phyloP scores from a whole-genome alignment of 306 rosid genomes.

The Cyamopsis tetragonoloba region DNA sequence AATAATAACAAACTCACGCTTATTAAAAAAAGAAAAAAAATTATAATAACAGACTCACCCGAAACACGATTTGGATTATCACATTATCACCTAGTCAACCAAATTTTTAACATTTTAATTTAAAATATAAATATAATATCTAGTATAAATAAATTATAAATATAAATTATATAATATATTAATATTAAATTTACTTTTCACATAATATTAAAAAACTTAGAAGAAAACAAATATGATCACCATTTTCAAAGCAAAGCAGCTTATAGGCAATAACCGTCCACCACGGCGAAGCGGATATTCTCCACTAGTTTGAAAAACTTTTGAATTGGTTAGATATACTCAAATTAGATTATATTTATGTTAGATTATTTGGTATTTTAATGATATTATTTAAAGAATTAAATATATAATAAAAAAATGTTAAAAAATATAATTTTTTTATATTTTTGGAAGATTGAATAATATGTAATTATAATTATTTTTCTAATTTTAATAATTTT shows the following conservation, averaged over 20 bases:
- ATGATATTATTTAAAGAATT: too few relatives aligned
- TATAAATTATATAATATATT: not conserved
- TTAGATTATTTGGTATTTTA: too few relatives aligned
- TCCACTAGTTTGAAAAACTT: not conserved
- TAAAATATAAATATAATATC: not conserved
- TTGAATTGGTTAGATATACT: not conserved
- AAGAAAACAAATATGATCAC: not conserved
- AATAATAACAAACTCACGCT: not conserved
- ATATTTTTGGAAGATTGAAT: too few relatives aligned
- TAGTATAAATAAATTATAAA: not conserved
- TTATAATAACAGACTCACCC: too few relatives aligned
- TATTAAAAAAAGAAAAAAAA: too few relatives aligned
- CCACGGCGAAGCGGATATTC: not conserved
- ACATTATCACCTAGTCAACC: not conserved
- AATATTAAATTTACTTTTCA: too few relatives aligned
- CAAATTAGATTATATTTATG: too few relatives aligned
- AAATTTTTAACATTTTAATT: not conserved
- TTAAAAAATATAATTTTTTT: too few relatives aligned
- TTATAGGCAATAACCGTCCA: not conserved
- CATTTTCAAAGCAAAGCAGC: not conserved
- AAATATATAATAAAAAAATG: too few relatives aligned
- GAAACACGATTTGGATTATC: slow-evolving; percentile 19
- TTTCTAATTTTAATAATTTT: too few relatives aligned
- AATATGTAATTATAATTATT: too few relatives aligned
- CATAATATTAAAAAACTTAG: too few relatives aligned